Percentiles rank a stretch among this genome's conserved stretches.
These are phyloP conservation scores for Penicillium samsonianum DNA, from an alignment of 495 filamentous ascomycete genomes.

Conservation along the genomic window DNA sequence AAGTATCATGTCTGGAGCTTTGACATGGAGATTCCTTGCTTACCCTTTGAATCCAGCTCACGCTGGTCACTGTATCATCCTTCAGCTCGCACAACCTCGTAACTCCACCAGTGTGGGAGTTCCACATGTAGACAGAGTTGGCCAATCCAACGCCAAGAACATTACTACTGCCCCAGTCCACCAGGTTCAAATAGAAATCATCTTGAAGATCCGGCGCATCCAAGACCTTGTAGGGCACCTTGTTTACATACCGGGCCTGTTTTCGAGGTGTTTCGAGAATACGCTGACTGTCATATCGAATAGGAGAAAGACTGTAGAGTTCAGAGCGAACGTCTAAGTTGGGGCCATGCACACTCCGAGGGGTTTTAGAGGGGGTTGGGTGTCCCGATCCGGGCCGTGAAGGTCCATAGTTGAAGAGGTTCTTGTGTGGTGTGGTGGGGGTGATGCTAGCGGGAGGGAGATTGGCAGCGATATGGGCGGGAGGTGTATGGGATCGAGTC, in stretches of 20 bases:
- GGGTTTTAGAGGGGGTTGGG: constrained; percentile 84
- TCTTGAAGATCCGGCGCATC: constrained; percentile 95
- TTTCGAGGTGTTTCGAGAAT: constrained; percentile 89
- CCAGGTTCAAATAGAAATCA: constrained; percentile 95
- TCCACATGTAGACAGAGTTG: constrained; percentile 98
- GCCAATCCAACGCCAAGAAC: constrained; percentile 89
- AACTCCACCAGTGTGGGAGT: constrained; percentile 79
- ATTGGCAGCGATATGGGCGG: constrained; percentile 60
- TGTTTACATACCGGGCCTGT: constrained; percentile 83
- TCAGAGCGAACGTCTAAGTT: constrained; percentile 87
- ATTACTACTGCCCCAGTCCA: constrained; percentile 97
- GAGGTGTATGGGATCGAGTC: constrained; percentile 78
- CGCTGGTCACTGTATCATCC: constrained; percentile 93
- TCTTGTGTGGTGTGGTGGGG: constrained; percentile 94
- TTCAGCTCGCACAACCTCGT: constrained; percentile 90
- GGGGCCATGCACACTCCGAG: constrained; percentile 78
- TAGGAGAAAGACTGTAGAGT: constrained; percentile 89
- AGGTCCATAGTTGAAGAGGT: constrained; percentile 90
- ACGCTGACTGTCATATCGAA: constrained; percentile 84
- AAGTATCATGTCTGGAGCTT: constrained; percentile 3
- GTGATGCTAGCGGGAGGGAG: constrained; percentile 71
- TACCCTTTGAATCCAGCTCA: constrained; percentile 92
- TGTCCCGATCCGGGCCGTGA: constrained; percentile 72
- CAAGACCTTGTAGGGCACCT: constrained; percentile 95
- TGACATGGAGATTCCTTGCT: constrained; percentile 12